Base-by-base conservation (phyloP, 2,329 filamentous ascomycete genomes). In the Neoarthrinium moseri region DNA sequence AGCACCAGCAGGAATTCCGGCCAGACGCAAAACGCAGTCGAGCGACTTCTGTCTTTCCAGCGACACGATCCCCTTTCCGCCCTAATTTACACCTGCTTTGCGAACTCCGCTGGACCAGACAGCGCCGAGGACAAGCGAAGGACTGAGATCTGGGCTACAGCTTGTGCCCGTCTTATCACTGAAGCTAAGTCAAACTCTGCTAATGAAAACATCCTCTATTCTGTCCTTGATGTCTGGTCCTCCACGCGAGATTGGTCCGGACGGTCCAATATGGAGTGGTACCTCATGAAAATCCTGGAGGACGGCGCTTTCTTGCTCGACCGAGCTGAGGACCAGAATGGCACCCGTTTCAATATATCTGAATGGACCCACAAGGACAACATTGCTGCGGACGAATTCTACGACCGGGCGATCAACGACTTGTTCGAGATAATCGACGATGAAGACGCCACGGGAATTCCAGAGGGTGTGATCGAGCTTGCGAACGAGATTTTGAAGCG, bases 201-300 rank as follows among this genome's bases (percentile, higher is more conserved):
- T 45, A 84, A 86, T 53, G 88, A 94, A 61, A 84, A 87, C 46
- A 86, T 96, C 46, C 77, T 96, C 47, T 85, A 89, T 52, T 86
- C 88, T 38, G 83, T 96, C 26, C 77, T 99, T 41, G 91, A 94
- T 65, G 84, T 89, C 46, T 97, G 91, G 88, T 84, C 89, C 42
- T 78, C 83, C 46, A 88, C 91, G 78, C 84, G 89, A 51, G 86
- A 91, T 65, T 97, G 92, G 91, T 87, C 89, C 32, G 90, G 90
- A 47, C 91, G 87, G 58, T 82, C 86, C 55, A 94, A 91, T 53
- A 84, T 99, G 75, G 91, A 96, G 69, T 87, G 90, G 69, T 97
- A 92, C 65, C 80, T 99, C 11, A 94, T 96, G 88, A 89, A 94
- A 63, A 89, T 95, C 49, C 80, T 99, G 24, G 89, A 96, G 67